Conservation (phyloP, 129 eudicot genomes). For the Artemisia annua region DNA sequence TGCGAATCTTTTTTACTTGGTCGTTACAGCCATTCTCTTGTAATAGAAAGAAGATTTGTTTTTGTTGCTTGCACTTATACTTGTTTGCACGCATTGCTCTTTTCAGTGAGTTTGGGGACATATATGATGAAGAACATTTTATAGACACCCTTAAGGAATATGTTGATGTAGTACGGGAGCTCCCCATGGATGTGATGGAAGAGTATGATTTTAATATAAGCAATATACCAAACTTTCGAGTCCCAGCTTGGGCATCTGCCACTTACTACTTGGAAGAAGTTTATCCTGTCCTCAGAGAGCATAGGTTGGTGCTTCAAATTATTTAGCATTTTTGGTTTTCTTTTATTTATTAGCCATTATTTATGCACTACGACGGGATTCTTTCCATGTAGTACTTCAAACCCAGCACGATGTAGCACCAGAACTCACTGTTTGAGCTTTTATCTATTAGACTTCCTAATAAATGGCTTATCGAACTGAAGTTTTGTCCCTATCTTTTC, state of each 20-base stretch:
- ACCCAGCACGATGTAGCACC: no score
- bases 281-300: slow-evolving; percentile 63
- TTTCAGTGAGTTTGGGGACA: slow-evolving; percentile 79
- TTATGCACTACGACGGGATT: no score
- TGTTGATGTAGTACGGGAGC: slow-evolving; percentile 55
- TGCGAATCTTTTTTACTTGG: no score
- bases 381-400: no score
- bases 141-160: slow-evolving; percentile 51
- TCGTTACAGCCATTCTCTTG: no score
- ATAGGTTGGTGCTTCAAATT: slow-evolving; percentile 45
- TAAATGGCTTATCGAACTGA: no score
- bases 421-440: no score
- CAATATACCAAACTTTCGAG: slow-evolving; percentile 52
- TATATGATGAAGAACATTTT: slow-evolving; percentile 89
- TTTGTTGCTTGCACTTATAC: no score
- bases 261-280: slow-evolving; percentile 63
- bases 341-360: no score
- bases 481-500: no score
- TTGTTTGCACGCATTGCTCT: slow-evolving; percentile 13
- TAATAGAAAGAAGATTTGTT: no score
- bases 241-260: slow-evolving; percentile 87
- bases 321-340: slow-evolving; percentile 3
- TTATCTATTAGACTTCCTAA: no score
- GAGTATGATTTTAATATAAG: slow-evolving; percentile 59
- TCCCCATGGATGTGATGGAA: slow-evolving; percentile 68